These are phyloP conservation scores for Monotropa hypopitys DNA, from an alignment of 179 eudicot genomes.

Conservation along the genomic window DNA sequence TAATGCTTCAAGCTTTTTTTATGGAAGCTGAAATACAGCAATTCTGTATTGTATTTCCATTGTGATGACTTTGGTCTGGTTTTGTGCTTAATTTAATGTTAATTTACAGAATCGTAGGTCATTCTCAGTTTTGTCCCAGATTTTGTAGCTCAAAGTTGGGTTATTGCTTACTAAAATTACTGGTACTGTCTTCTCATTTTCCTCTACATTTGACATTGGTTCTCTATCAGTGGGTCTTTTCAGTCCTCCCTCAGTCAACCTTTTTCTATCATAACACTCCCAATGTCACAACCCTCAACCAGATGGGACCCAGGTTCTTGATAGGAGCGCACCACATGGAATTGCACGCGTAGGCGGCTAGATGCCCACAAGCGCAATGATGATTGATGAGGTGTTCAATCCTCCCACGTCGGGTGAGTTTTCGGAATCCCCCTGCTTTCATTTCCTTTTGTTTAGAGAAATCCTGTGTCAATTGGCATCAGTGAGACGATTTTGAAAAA, in stretches of 20 bases:
- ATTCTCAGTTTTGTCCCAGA: neutral
- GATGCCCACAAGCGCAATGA: neutral
- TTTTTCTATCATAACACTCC: neutral
- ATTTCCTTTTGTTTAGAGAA: no score
- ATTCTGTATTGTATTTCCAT: neutral
- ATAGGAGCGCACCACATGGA: neutral
- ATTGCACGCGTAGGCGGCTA: constrained; percentile 11
- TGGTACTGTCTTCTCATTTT: neutral
- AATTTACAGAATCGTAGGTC: neutral
- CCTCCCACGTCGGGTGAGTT: constrained; percentile 20
- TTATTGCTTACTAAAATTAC: neutral
- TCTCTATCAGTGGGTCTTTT: neutral
- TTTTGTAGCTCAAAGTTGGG: neutral
- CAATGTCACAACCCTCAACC: neutral
- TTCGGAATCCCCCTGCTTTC: neutral
- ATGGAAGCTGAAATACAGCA: neutral
- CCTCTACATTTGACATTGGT: neutral
- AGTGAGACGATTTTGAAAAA: no score
- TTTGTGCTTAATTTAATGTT: neutral
- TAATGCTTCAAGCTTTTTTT: neutral
- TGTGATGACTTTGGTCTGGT: neutral
- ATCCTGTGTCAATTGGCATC: no score
- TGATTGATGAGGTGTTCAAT: constrained; percentile 12
- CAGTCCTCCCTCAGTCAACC: neutral
- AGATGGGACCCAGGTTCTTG: neutral